Evolutionary conservation across 495 filamentous ascomycete species (phyloP).

Genomic region (Entonaema liquescens): DNA sequence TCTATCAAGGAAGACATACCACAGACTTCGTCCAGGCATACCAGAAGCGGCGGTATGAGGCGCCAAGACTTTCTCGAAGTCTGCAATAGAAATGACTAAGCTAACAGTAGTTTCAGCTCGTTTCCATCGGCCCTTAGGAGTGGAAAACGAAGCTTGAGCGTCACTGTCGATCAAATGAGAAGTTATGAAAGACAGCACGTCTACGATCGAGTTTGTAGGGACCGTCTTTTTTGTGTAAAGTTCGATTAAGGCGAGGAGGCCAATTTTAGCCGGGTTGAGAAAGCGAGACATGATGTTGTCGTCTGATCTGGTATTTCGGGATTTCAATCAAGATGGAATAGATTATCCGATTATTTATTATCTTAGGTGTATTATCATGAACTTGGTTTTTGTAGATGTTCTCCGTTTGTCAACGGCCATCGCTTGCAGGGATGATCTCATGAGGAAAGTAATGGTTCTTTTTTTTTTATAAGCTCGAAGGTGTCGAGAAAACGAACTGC

Average conservation of each 20-base stretch:
- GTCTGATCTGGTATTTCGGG: not conserved
- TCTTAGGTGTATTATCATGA: not conserved
- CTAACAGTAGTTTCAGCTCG: conserved; percentile 53
- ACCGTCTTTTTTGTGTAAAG: conserved; percentile 80
- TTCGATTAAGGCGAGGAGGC: conserved; percentile 79
- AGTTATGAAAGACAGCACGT: conserved; percentile 86
- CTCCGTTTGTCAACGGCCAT: conserved; percentile 19
- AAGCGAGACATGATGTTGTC: conserved; percentile 71
- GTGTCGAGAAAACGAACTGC: not conserved
- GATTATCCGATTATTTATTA: not conserved
- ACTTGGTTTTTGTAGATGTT: conserved; percentile 3
- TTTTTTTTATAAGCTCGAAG: not conserved
- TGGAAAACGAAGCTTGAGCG: conserved; percentile 16
- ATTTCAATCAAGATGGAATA: not conserved
- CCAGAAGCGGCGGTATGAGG: conserved; percentile 65
- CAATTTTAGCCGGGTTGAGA: conserved; percentile 85
- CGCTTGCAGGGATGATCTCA: conserved; percentile 15
- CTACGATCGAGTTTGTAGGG: conserved; percentile 77
- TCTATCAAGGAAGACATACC: conserved; percentile 84
- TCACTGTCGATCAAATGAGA: conserved; percentile 70
- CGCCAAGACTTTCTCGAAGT: conserved; percentile 71
- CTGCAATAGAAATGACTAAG: conserved; percentile 68
- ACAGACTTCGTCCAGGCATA: conserved; percentile 79
- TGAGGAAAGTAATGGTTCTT: not conserved
- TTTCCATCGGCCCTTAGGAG: conserved; percentile 47